Base-by-base conservation (phyloP, 805 yeast species). In the Candida namnaoensis region DNA sequence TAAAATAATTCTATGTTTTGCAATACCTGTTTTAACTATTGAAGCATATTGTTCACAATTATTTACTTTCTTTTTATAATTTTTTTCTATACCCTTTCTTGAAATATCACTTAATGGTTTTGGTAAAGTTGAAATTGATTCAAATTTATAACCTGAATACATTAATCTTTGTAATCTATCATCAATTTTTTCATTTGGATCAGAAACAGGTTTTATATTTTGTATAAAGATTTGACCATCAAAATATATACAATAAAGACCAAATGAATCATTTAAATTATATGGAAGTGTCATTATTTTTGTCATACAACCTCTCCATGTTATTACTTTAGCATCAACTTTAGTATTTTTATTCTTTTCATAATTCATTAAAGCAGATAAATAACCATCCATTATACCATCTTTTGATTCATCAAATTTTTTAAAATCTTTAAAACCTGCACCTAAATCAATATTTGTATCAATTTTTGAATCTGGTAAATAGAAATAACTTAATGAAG, bases 221-320 rank as follows among this genome's bases (percentile, higher is more conserved):
- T 76, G 78, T 32, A 85, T 75, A 53, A 82, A 81, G 6, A 83
- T 57, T 49, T 81, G 88, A 0, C 86, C 88, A 56, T 90, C 96
- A 59, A 74, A 90, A 13, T 74, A 73, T 5, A 78, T 73, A 4
- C 85, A 63, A 47, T 86, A 78, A 38, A 83, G 61, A 43, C 76
- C 78, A 4, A 88, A 58, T 14, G 72, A 71, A 41, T 81, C 81
- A 27, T 69, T 67, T 14, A 66, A 54, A 42, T 72, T 70, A 55
- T 78, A 82, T 3, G 91, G 87, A 24, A 86, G 64, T 7, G 81
- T 69, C 61, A 93, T 64, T 33, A 91, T 62, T 44, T 76, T 74
- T 30, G 88, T 80, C 79, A 91, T 76, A 32, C 87, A 61, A 1
- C 97, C 98, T 51, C 97, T 70, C 74, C 86, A 88, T 0, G 96